phyloP scores from a whole-genome alignment of 129 eudicot species.

The carrot (Daucus carota) region DH1_v3.0 NC_030385.2:9292001-9292500 shows the following conservation, averaged over 20 bases:
- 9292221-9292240: background rate
- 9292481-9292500: no score
- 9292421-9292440: background rate
- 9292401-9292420: background rate
- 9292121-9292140: background rate
- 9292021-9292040: background rate
- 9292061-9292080: background rate
- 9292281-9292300: background rate
- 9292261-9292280: background rate
- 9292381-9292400: background rate
- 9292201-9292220: constrained; percentile 15
- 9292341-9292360: background rate
- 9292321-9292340: background rate
- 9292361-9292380: background rate
- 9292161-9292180: background rate
- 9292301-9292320: background rate
- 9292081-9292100: background rate
- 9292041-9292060: background rate
- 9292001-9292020: background rate
- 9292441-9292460: background rate
- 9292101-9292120: background rate
- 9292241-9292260: background rate
- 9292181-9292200: background rate
- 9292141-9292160: background rate
- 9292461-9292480: no score